Base-by-base conservation (phyloP, 257 asterid species). In the Solanum tarapatanum region DNA sequence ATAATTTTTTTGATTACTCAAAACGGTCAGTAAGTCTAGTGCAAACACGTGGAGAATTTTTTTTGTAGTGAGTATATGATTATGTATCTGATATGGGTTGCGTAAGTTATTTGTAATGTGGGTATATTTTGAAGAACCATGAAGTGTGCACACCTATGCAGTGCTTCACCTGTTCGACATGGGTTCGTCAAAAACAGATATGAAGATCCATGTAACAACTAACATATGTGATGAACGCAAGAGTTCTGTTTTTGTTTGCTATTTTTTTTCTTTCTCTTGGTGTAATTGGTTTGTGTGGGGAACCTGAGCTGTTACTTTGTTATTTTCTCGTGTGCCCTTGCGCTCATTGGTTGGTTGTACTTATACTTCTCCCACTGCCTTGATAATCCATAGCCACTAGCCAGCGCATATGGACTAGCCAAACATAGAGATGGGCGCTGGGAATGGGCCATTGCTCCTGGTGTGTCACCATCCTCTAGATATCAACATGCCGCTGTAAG, bases 401-500 rank as follows among this genome's bases (percentile, higher is more conserved):
- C 98, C 86, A 94, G 99, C 91, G 99, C 99, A 83, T 97, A 95
- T 90, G 99, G 99, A 45, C 99, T 97, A 43, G 99, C 99, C 45
- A 97, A 97, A 91, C 99, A 97, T 90, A 96, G 98, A 91, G 99
- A 97, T 94, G 99, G 99, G 89, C 98, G 99, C 58, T 97, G 99
- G 99, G 99, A 97, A 91, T 97, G 99, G 99, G 99, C 99, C 89
- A 97, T 97, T 90, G 99, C 99, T 87, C 99, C 99, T 85, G 99
- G 99, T 84, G 99, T 97, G 87, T 97, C 99, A 87, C 99, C 99
- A 4, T 97, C 99, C 88, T 87, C 98, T 73, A 96, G 99, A 94
- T 97, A 97, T 92, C 99, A 97, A 91, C 99, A 97, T 90, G 99
- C 99, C 75, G 99, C 99, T 32, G 99, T 97, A 89, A 90, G 97